phyloP scores from a whole-genome alignment of 495 filamentous ascomycete genomes.

The Neurospora sp. region DNA sequence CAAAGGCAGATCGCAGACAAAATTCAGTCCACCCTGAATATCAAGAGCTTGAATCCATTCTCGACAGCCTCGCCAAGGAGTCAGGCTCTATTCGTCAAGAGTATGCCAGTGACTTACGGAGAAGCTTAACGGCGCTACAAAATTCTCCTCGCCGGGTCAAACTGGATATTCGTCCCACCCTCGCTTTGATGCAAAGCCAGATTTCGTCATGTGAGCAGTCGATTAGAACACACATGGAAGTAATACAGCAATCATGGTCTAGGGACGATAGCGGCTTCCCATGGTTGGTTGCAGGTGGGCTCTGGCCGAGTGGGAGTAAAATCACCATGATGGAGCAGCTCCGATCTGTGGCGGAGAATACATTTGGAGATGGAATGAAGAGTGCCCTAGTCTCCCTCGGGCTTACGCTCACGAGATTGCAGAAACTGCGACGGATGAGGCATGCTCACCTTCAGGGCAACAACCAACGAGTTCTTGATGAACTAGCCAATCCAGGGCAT shows the following conservation, averaged over 20 bases:
- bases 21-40: background rate
- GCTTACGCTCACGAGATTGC: slow-evolving; percentile 31
- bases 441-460: slow-evolving; percentile 1
- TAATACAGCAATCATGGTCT: slow-evolving; percentile 1
- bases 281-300: slow-evolving; percentile 38
- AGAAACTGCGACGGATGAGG: slow-evolving; percentile 26
- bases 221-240: slow-evolving; percentile 16
- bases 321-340: slow-evolving; percentile 43
- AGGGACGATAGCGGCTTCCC: slow-evolving; percentile 20
- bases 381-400: slow-evolving; percentile 34
- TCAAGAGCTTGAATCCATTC: background rate
- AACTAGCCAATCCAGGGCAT: slow-evolving; percentile 40
- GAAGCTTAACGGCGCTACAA: slow-evolving; percentile 13
- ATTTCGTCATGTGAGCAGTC: slow-evolving; percentile 2
- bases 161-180: background rate
- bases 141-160: slow-evolving; percentile 4
- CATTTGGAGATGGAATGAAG: slow-evolving; percentile 34
- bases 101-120: slow-evolving; percentile 8
- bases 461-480: slow-evolving; percentile 12
- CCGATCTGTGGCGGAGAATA: slow-evolving; percentile 22
- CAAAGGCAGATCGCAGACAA: background rate
- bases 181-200: background rate
- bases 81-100: background rate
- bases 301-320: slow-evolving; percentile 46
- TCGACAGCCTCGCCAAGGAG: background rate